These are phyloP conservation scores for Prosopis cineraria DNA, from an alignment of 306 rosid genomes.

Conservation along the genomic window DNA sequence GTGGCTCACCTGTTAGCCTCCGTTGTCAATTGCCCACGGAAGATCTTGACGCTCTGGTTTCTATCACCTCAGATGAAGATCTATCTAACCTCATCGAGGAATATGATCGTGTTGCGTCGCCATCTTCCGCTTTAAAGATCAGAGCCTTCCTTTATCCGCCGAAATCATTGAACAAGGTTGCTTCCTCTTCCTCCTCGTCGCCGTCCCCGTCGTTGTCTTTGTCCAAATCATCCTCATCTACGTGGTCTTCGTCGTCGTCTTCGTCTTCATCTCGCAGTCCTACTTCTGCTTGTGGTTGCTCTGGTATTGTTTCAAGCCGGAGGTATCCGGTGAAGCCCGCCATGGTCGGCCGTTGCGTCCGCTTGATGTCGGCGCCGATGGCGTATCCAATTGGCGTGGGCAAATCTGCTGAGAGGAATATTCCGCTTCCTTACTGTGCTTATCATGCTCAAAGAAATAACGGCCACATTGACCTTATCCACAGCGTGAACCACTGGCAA, in stretches of 20 bases:
- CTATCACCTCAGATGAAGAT: conserved; percentile 71
- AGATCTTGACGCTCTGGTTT: conserved; percentile 72
- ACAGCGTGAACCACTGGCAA: conserved; percentile 73
- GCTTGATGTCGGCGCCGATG: not conserved
- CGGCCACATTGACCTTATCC: conserved; percentile 29
- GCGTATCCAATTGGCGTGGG: conserved; percentile 26
- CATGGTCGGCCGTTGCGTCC: not conserved
- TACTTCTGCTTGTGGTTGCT: conserved; percentile 18
- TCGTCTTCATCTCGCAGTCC: conserved; percentile 21
- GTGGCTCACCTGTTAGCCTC: conserved; percentile 56
- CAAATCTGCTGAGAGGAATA: conserved; percentile 33
- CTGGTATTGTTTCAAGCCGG: conserved; percentile 18
- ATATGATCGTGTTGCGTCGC: conserved; percentile 53
- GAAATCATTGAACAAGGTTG: conserved; percentile 39
- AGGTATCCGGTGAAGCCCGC: not conserved
- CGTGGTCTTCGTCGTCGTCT: conserved; percentile 39
- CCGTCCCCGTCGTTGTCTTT: conserved; percentile 35
- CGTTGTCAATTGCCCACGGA: conserved; percentile 74
- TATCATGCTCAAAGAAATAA: conserved; percentile 3
- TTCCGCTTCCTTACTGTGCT: conserved; percentile 39
- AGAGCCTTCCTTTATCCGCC: conserved; percentile 65
- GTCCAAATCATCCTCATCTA: conserved; percentile 40
- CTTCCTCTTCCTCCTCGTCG: conserved; percentile 43
- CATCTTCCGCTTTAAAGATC: conserved; percentile 54
- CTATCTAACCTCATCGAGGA: conserved; percentile 66